phyloP scores from a whole-genome alignment of 225 moss, liverwort and hornwort species.

The Sphagnum contortum region DNA sequence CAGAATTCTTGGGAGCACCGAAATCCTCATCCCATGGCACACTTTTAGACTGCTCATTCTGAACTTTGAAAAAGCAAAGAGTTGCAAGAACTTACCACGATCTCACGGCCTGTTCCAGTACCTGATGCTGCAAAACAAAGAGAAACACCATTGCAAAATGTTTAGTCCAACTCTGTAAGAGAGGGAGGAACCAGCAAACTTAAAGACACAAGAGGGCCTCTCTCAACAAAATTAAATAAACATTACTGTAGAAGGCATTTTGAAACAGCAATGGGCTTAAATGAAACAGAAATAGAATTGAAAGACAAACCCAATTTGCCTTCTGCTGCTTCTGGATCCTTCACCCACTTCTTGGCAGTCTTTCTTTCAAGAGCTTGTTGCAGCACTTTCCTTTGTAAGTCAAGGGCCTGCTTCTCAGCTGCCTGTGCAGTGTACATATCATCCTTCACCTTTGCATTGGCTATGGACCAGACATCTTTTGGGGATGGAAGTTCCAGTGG shows the following conservation, averaged over 20 bases:
- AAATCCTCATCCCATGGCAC: too few species aligned
- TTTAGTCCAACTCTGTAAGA: not conserved
- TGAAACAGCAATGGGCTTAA: not conserved
- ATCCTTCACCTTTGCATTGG: constrained; percentile 53
- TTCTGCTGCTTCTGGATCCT: constrained; percentile 39
- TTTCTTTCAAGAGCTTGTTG: constrained; percentile 58
- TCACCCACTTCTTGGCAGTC: constrained; percentile 26
- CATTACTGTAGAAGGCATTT: not conserved
- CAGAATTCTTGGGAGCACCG: too few species aligned
- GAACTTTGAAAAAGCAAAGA: not conserved
- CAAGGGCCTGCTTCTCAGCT: constrained; percentile 71
- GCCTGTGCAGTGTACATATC: constrained; percentile 66
- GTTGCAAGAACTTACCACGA: constrained; percentile 41
- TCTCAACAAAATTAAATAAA: too few species aligned
- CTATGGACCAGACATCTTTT: constrained; percentile 65
- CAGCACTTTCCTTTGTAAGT: constrained; percentile 68
- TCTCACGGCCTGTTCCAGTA: constrained; percentile 68
- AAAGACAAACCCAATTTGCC: constrained; percentile 38
- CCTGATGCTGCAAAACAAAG: constrained; percentile 47
- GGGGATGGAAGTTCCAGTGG: constrained; percentile 56
- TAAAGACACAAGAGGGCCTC: not conserved
- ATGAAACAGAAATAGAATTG: not conserved
- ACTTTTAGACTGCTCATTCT: too few species aligned
- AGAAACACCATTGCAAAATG: not conserved
- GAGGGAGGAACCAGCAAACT: not conserved